A percentile compares a stretch with the other conserved stretches of the same genome.
Conservation (phyloP, 352 stramenopile species). For the Synura sp. region DNA sequence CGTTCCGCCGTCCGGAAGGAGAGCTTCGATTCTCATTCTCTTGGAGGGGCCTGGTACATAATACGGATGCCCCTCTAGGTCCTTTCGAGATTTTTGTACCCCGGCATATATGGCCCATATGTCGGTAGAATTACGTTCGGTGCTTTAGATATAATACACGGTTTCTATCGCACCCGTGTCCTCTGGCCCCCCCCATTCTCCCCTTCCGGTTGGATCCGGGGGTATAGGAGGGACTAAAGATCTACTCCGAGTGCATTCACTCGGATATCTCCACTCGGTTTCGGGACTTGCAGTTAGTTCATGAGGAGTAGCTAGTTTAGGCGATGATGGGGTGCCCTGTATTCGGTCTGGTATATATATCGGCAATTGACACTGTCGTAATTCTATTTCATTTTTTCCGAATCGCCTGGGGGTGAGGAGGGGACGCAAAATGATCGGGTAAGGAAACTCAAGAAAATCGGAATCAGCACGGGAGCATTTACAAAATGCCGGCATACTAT, state of each 20-base stretch:
- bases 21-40: neutral
- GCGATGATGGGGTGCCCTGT: conserved; percentile 11
- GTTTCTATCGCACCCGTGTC: conserved; percentile 3
- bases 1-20: neutral
- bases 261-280: conserved; percentile 19
- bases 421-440: too few species aligned
- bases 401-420: too few species aligned
- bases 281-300: conserved; percentile 20
- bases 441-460: too few species aligned
- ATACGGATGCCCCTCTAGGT: neutral
- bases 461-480: too few species aligned
- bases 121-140: neutral
- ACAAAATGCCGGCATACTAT: too few species aligned
- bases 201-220: too few species aligned
- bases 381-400: too few species aligned
- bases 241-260: conserved; percentile 20
- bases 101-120: neutral
- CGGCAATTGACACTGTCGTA: too few species aligned
- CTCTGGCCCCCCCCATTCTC: neutral
- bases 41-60: neutral
- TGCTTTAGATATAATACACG: neutral
- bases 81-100: neutral
- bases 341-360: too few species aligned
- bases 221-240: neutral
- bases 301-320: conserved; percentile 6